A percentile compares a stretch with the other conserved stretches of the same genome.
phyloP scores from a whole-genome alignment of 163 green algal genomes.

The Prototheca wickerhamii region DNA sequence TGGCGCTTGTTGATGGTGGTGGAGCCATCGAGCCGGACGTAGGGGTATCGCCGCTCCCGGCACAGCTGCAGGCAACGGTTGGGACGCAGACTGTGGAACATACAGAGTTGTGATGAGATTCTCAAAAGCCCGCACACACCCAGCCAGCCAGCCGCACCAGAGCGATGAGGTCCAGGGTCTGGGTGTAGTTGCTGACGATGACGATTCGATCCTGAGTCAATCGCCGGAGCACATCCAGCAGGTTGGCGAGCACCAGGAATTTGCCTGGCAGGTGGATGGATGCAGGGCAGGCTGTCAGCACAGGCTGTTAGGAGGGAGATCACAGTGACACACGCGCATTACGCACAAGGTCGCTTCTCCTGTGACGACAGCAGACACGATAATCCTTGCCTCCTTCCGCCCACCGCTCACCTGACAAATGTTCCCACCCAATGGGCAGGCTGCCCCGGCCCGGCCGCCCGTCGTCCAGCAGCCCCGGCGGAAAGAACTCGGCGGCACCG shows the following conservation, averaged over 20 bases:
- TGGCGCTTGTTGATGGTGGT: constrained; percentile 88
- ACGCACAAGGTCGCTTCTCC: too few relatives aligned
- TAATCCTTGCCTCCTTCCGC: too few relatives aligned
- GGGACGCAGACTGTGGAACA: too few relatives aligned
- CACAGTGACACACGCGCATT: too few relatives aligned
- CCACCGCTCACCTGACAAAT: constrained; percentile 41
- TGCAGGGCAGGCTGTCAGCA: too few relatives aligned
- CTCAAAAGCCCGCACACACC: not conserved
- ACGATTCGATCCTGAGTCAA: constrained; percentile 86
- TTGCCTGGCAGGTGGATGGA: constrained; percentile 91
- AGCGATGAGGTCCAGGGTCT: constrained; percentile 92
- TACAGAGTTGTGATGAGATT: not conserved
- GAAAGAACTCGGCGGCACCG: constrained; percentile 59
- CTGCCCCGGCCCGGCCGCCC: constrained; percentile 41
- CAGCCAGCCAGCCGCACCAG: constrained; percentile 6
- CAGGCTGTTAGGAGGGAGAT: too few relatives aligned
- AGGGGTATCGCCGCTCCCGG: constrained; percentile 76
- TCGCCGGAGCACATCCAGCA: constrained; percentile 72
- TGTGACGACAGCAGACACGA: too few relatives aligned
- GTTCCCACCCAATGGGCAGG: constrained; percentile 13
- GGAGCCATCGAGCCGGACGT: constrained; percentile 82
- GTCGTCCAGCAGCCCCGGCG: constrained; percentile 71
- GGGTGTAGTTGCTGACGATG: constrained; percentile 96
- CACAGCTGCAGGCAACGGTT: constrained; percentile 59
- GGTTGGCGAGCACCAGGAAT: constrained; percentile 75